These are phyloP conservation scores for Tulasnella sp. DNA, from an alignment of 768 basidiomycete genomes.

Conservation along the genomic window DNA sequence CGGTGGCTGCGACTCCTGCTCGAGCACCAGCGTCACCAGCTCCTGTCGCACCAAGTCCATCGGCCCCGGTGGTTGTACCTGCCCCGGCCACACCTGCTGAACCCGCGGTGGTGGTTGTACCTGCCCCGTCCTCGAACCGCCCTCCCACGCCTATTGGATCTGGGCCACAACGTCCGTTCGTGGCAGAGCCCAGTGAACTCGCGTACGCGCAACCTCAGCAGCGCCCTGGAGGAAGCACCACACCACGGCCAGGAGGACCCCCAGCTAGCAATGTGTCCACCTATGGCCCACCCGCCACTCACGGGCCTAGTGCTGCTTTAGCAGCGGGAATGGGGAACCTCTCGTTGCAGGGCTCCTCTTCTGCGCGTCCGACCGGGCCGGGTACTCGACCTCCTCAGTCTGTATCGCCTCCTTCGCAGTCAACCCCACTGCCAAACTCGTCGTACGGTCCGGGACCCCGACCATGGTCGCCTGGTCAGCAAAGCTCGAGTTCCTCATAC, in stretches of 20 bases:
- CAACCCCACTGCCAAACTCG: not conserved
- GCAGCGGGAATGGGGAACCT: not conserved
- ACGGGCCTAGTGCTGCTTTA: not conserved
- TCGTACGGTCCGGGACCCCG: not conserved
- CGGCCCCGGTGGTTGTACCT: not conserved
- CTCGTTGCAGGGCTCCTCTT: not conserved
- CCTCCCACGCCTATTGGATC: not conserved
- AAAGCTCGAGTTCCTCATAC: not conserved
- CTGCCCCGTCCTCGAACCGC: not conserved
- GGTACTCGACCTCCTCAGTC: not conserved
- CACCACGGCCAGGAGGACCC: too few relatives aligned
- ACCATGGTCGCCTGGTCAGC: not conserved
- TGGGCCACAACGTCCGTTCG: not conserved
- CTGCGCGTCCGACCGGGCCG: not conserved
- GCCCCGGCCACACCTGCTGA: not conserved
- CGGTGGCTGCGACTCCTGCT: constrained; percentile 54
- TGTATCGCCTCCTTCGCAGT: not conserved
- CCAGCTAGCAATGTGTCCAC: too few relatives aligned
- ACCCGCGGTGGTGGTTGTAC: not conserved
- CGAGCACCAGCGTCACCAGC: not conserved
- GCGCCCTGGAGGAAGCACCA: too few relatives aligned
- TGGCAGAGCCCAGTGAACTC: not conserved
- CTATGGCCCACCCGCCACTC: not conserved
- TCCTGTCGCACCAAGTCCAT: not conserved
- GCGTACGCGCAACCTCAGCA: too few relatives aligned